A percentile compares a stretch with the other conserved stretches of the same genome.
These are phyloP conservation scores for Rhizoclosmatium sp. DNA, from an alignment of 192 early-diverging fungal species.

Conservation along the genomic window DNA sequence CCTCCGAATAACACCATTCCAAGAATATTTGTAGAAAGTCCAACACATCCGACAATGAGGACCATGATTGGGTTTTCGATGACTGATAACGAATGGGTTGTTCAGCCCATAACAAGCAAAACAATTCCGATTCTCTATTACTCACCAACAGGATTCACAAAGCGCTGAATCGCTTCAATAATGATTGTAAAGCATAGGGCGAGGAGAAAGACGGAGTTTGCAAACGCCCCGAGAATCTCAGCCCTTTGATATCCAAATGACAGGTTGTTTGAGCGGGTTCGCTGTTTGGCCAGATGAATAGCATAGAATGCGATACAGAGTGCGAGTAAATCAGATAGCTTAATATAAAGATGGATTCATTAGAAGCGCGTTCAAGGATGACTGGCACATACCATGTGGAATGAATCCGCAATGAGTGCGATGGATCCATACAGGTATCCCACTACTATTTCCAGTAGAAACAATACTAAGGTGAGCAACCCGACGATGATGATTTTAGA, in stretches of 20 bases:
- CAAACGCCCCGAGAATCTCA: constrained; percentile 90
- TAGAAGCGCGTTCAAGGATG: neutral
- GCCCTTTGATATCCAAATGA: constrained; percentile 93
- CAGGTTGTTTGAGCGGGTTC: constrained; percentile 66
- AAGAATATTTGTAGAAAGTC: constrained; percentile 79
- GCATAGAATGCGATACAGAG: constrained; percentile 85
- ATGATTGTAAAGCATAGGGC: constrained; percentile 91
- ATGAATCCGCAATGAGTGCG: constrained; percentile 89
- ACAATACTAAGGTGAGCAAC: constrained; percentile 55
- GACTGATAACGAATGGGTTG: constrained; percentile 39
- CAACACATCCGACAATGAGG: constrained; percentile 79
- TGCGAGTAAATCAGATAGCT: constrained; percentile 47
- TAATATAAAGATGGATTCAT: neutral
- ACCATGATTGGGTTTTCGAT: constrained; percentile 79
- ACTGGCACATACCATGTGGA: constrained; percentile 76
- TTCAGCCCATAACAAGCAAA: constrained; percentile 79
- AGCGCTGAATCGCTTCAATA: constrained; percentile 86
- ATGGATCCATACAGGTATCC: constrained; percentile 81
- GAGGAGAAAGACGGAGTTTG: constrained; percentile 90
- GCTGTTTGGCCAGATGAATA: constrained; percentile 70
- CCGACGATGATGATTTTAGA: neutral
- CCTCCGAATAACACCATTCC: constrained; percentile 86
- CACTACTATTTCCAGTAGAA: constrained; percentile 81
- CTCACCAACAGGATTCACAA: constrained; percentile 68
- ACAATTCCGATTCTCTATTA: constrained; percentile 76